A percentile compares a stretch with the other conserved stretches of the same genome.
phyloP scores from a whole-genome alignment of 2,329 filamentous ascomycete genomes.

The Calonectria pauciramosa region DNA sequence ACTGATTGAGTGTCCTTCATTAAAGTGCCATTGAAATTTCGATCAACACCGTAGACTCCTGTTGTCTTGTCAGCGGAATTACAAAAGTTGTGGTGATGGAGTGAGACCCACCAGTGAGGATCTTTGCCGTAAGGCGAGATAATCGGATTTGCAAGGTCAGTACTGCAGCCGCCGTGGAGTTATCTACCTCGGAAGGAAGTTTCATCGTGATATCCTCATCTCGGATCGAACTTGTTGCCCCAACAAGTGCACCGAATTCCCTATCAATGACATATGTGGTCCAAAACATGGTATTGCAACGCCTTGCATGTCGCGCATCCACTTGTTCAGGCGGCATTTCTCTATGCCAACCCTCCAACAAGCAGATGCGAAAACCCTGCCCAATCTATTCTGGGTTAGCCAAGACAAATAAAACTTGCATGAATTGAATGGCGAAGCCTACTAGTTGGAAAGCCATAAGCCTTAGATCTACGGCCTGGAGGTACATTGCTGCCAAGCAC shows the following conservation, averaged over 20 bases:
- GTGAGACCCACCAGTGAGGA: not conserved
- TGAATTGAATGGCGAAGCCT: not conserved
- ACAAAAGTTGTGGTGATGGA: not conserved
- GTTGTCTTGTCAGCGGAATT: not conserved
- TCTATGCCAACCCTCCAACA: slow-evolving; percentile 27
- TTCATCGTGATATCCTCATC: slow-evolving; percentile 25
- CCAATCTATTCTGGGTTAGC: slow-evolving; percentile 6
- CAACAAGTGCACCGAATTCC: slow-evolving; percentile 18
- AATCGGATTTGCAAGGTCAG: slow-evolving; percentile 11
- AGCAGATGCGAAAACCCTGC: slow-evolving; percentile 11
- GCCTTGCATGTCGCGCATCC: not conserved
- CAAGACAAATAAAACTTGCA: not conserved
- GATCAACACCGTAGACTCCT: slow-evolving; percentile 21
- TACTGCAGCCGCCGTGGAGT: not conserved
- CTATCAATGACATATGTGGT: slow-evolving; percentile 19
- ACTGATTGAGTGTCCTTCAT: slow-evolving; percentile 21
- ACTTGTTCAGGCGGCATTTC: slow-evolving; percentile 21
- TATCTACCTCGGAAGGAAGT: slow-evolving; percentile 10
- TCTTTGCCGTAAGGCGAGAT: slow-evolving; percentile 8
- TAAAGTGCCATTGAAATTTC: slow-evolving; percentile 17
- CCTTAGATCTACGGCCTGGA: slow-evolving; percentile 10
- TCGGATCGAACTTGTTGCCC: slow-evolving; percentile 20
- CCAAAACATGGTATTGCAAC: slow-evolving; percentile 25
- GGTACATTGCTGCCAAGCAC: not conserved
- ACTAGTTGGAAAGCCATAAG: slow-evolving; percentile 12